phyloP scores from a whole-genome alignment of 306 rosid species.

The Pachyrhizus erosus region DNA sequence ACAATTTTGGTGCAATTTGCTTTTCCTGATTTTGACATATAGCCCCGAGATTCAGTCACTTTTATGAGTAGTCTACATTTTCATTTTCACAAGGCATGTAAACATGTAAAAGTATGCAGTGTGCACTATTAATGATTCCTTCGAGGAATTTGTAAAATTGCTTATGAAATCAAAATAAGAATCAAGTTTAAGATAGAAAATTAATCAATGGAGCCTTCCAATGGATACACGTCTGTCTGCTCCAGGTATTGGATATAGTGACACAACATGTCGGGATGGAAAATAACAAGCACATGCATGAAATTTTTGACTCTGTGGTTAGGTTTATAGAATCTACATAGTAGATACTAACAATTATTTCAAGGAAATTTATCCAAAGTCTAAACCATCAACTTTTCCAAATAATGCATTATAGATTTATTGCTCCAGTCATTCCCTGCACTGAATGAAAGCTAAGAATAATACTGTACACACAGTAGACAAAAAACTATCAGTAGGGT shows the following conservation, averaged over 20 bases:
- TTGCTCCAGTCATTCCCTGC: constrained; percentile 17
- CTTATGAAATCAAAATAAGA: constrained; percentile 33
- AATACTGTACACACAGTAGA: background rate
- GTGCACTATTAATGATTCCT: constrained; percentile 25
- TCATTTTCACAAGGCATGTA: constrained; percentile 15
- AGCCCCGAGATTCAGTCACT: constrained; percentile 25
- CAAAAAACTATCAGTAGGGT: background rate
- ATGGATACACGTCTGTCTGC: constrained; percentile 19
- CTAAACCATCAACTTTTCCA: background rate
- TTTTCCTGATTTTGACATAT: constrained; percentile 19
- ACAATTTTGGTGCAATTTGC: background rate
- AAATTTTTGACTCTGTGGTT: background rate
- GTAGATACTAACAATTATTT: constrained; percentile 4
- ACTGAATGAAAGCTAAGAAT: background rate
- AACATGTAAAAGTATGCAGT: constrained; percentile 20
- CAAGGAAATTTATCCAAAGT: background rate
- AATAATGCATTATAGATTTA: background rate
- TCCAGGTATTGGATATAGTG: constrained; percentile 11
- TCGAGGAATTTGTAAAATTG: constrained; percentile 11
- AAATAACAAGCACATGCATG: constrained; percentile 24
- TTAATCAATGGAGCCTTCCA: background rate
- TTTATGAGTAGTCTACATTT: constrained; percentile 28
- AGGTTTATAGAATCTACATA: constrained; percentile 22
- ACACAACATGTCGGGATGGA: background rate
- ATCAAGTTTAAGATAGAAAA: constrained; percentile 34